Evolutionary conservation across 768 basidiomycete genomes (phyloP).

Genomic region (Collybia mongolica): DNA sequence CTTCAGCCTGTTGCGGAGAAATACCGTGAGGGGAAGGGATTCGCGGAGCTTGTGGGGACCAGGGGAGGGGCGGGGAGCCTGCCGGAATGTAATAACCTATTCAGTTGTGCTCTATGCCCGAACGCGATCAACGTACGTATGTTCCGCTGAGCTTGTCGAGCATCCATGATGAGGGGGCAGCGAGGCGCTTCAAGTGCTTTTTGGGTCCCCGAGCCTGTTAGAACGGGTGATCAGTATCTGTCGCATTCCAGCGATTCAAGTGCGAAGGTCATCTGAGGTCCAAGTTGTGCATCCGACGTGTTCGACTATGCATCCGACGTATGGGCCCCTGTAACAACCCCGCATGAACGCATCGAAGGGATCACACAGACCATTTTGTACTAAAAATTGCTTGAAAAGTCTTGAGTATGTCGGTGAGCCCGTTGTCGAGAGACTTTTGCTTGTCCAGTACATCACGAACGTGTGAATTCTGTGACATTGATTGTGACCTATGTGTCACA

Average conservation of each 20-base stretch:
- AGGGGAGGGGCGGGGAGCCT: slow-evolving; percentile 96
- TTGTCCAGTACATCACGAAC: slow-evolving; percentile 21
- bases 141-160: slow-evolving; percentile 97
- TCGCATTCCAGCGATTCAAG: slow-evolving; percentile 1
- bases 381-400: slow-evolving; percentile 38
- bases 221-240: slow-evolving; percentile 23
- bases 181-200: slow-evolving; percentile 98
- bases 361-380: slow-evolving; percentile 47
- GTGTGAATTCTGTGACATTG: slow-evolving; percentile 33
- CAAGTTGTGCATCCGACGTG: slow-evolving; percentile 37
- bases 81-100: slow-evolving; percentile 9
- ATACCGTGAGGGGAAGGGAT: slow-evolving; percentile 94
- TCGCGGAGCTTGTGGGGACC: slow-evolving; percentile 99
- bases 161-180: slow-evolving; percentile 99
- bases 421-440: slow-evolving; percentile 40
- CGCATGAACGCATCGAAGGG: slow-evolving; percentile 17
- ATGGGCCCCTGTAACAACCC: slow-evolving; percentile 18
- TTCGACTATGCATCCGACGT: slow-evolving; percentile 13
- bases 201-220: slow-evolving; percentile 92
- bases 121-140: slow-evolving; percentile 59
- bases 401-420: slow-evolving; percentile 43
- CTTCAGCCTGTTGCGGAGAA: slow-evolving; percentile 99
- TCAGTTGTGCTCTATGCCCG: neutral
- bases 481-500: slow-evolving; percentile 11
- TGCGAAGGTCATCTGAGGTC: slow-evolving; percentile 38